These are phyloP conservation scores for Suhomyces bribrorum DNA, from an alignment of 1,139 yeast species.

Conservation along the genomic window DNA sequence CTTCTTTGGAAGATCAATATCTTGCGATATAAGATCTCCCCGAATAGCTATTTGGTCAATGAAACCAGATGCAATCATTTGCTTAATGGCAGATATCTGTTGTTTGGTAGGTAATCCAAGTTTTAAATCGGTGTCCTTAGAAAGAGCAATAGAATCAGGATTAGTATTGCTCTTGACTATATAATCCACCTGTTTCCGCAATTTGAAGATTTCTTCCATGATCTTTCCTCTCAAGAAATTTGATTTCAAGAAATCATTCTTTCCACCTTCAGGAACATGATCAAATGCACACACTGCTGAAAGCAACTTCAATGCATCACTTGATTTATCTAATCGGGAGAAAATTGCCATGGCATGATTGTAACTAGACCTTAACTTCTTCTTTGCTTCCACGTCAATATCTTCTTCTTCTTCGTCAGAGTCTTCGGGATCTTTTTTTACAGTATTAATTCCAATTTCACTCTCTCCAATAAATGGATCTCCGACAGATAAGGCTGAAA, in stretches of 20 bases:
- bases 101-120: constrained; percentile 65
- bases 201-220: constrained; percentile 83
- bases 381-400: constrained; percentile 39
- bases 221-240: constrained; percentile 69
- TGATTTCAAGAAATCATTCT: constrained; percentile 48
- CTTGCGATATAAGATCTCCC: constrained; percentile 73
- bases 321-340: constrained; percentile 62
- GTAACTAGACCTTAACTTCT: constrained; percentile 50
- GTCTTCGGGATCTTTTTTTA: constrained; percentile 28
- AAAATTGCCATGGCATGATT: constrained; percentile 60
- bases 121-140: constrained; percentile 47
- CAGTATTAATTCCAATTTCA: constrained; percentile 59
- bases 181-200: constrained; percentile 74
- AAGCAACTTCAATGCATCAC: constrained; percentile 75
- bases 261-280: constrained; percentile 56
- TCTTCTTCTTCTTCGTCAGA: constrained; percentile 28
- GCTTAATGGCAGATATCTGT: constrained; percentile 81
- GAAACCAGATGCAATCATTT: constrained; percentile 91
- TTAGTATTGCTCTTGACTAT: constrained; percentile 68
- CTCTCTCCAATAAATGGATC: constrained; percentile 81
- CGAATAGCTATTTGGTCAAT: constrained; percentile 88
- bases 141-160: constrained; percentile 56
- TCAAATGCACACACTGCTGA: constrained; percentile 91
- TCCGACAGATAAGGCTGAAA: constrained; percentile 91
- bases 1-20: constrained; percentile 57